Base-by-base conservation (phyloP, 1,284 basidiomycete species). In the Rhodotorula mucilaginosa region DNA sequence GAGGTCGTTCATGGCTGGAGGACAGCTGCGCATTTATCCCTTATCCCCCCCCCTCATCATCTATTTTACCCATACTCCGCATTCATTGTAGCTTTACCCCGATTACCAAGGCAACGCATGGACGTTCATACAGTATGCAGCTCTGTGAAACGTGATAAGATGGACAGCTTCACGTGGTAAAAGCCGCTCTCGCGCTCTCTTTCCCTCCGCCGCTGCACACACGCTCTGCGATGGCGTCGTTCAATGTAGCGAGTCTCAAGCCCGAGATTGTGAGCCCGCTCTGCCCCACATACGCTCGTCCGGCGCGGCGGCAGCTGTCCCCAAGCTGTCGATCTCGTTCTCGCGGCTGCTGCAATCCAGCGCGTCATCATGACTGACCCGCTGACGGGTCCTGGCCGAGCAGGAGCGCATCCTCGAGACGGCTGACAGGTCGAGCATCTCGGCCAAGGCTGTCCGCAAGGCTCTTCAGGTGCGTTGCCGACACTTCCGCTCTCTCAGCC, bases 401-500 rank as follows among this genome's bases (percentile, higher is more conserved):
- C 48, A 71, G 58, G 58, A 58, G 31, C 23, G 26, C 26, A 67
- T 73, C 62, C 61, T 75, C 5, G 16, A 44, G 23, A 6, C 8
- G 1, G 26, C 67, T 0, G 71, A 75, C 54, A 57, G 64, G 29
- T 8, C 44, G 1, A 51, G 57, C 18, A 44, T 72, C n/a, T 65
- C 65, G 12, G 74, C 69, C 23, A 75, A 75, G 60, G 54, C 51
- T 0, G 71, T 75, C 19, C 46, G 74, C 19, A 67, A 64, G 58
- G 39, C 58, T 15, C 69, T 75, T 8, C 67, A 75, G 67, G 74
- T 69, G 29, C 59, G 69, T 66, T 16, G 18, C 10, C 39, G 39
- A 39, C 39, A 39, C 39, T 39, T 19, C 26, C 19, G 5, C 39
- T 23, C 46, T 58, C 31, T 26, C 16, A 5, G n/a, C 10, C 29